phyloP scores from a whole-genome alignment of 1,284 basidiomycete genomes.

The Singerocomus inundabilis region DNA sequence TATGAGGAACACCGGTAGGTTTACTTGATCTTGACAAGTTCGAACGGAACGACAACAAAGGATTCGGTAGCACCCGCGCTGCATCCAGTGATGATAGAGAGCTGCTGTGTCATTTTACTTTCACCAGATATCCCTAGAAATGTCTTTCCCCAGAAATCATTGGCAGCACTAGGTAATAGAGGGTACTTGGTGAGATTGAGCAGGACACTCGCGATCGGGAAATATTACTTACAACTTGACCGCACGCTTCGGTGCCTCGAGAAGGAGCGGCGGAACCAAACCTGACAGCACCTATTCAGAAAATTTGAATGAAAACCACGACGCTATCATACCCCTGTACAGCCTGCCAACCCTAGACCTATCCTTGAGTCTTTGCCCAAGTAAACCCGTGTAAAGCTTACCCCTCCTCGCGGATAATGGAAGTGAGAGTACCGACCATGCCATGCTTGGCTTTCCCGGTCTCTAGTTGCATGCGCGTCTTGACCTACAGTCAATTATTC shows the following conservation, averaged over 20 bases:
- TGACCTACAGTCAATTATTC: conserved; percentile 57
- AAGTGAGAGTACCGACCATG: conserved; percentile 78
- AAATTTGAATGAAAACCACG: background rate
- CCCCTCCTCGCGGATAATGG: conserved; percentile 86
- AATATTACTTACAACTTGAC: conserved; percentile 80
- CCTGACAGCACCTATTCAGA: conserved; percentile 41
- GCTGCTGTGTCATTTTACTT: conserved; percentile 81
- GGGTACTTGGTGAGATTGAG: background rate
- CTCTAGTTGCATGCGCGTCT: conserved; percentile 97
- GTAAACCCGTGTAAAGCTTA: conserved; percentile 38
- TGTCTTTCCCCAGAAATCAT: conserved; percentile 93
- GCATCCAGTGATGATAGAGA: conserved; percentile 90
- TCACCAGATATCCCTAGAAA: conserved; percentile 63
- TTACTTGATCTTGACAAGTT: conserved; percentile 93
- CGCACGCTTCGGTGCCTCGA: conserved; percentile 98
- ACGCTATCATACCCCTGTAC: conserved; percentile 68
- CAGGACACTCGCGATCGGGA: background rate
- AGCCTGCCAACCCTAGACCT: conserved; percentile 70
- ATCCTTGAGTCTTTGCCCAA: conserved; percentile 21
- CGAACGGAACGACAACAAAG: conserved; percentile 91
- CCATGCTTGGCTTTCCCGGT: conserved; percentile 75
- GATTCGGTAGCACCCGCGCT: conserved; percentile 95
- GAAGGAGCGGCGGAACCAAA: conserved; percentile 88
- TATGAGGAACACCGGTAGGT: conserved; percentile 6
- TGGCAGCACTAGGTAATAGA: conserved; percentile 58